Evolutionary conservation across 805 yeast species (phyloP).

Genomic region (Wickerhamomyces chambardii): DNA sequence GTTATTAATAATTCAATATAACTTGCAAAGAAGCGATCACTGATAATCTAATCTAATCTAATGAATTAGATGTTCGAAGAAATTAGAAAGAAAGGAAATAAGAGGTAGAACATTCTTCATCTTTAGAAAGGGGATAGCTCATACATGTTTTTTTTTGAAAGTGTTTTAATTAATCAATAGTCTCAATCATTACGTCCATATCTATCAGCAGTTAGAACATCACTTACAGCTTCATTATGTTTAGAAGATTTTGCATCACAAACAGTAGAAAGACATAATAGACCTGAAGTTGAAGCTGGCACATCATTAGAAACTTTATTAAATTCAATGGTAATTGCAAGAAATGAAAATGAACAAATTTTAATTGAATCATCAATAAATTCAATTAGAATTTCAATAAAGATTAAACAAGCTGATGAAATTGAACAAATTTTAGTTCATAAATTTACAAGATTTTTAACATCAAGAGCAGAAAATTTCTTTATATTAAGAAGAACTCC

Average conservation of each 20-base stretch:
- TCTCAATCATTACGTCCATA: constrained; percentile 97
- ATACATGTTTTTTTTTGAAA: no score
- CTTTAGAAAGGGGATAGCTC: no score
- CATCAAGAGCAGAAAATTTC: constrained; percentile 93
- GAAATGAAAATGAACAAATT: constrained; percentile 91
- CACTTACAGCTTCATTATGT: constrained; percentile 89
- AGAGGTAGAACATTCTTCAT: no score
- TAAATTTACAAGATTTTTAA: constrained; percentile 87
- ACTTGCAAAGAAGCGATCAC: no score
- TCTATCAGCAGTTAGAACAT: constrained; percentile 84
- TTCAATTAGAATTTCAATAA: constrained; percentile 83
- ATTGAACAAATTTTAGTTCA: constrained; percentile 92
- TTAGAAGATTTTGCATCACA: constrained; percentile 93
- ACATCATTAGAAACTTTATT: constrained; percentile 78
- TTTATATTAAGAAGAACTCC: constrained; percentile 88
- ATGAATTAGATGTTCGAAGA: no score
- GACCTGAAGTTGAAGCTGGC: constrained; percentile 90
- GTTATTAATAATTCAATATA: no score
- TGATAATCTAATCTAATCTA: no score
- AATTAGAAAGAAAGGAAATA: no score
- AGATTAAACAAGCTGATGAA: constrained; percentile 96
- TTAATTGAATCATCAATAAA: constrained; percentile 91
- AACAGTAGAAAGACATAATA: constrained; percentile 91
- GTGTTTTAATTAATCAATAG: no score
- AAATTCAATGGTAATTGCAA: constrained; percentile 82